Evolutionary conservation across 805 yeast genomes (phyloP), one percentile per base, ranked within the genome.

Genomic region (Zygosaccharomyces bailii): DNA sequence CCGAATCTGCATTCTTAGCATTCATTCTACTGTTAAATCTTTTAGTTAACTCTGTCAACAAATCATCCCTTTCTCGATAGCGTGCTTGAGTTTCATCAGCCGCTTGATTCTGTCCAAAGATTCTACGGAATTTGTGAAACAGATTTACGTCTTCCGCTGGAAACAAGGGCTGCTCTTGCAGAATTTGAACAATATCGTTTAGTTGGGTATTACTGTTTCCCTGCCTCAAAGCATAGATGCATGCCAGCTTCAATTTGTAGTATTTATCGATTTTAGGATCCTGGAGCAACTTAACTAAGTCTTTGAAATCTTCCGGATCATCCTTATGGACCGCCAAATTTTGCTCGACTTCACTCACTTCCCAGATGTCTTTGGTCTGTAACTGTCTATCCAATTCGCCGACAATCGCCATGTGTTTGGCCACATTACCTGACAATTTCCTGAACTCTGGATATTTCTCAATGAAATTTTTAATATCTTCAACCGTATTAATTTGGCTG

Each of bases 401-500:
- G 5, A 91, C 90, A 17, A 93, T 73, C 16, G 95, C 79, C 76
- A 93, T 89, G 65, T 93, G 99, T 58, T 91, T 93, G 23, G 95
- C 78, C 8, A 93, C 88, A 61, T 90, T 91, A 25, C 87, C 81
- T 8, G 95, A 85, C 25, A 91, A 71, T 59, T 86, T 88, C 53
- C 88, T 83, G 63, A 86, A 90, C 61, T 93, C 99, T 1, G 99
- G 99, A 57, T 85, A 89, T 50, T 87, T 87, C 46, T 90, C 96
- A 45, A 93, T 80, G 57, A 91, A 86, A 55, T 81, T 80, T 64
- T 91, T 93, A 79, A 93, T 85, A 57, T 93, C 99, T 14, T 86
- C 80, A 36, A 93, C 79, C 29, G 93, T 82, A 51, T 81, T 81
- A 50, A 91, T 75, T 49, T 82, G 80, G 37, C 55, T 60, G 42